Conservation (phyloP, 805 yeast species). For the Hyphopichia homilentoma region DNA sequence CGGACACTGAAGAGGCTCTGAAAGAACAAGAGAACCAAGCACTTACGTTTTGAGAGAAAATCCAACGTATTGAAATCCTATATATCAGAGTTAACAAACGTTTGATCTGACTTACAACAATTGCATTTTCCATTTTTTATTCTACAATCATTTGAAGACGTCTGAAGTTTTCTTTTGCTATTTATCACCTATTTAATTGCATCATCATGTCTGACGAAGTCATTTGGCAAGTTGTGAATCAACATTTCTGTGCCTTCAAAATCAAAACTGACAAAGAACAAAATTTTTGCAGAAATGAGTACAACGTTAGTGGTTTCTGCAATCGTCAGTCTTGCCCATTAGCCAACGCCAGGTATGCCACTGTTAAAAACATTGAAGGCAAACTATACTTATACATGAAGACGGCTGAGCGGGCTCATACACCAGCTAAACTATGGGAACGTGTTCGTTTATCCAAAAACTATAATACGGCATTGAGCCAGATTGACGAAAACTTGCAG, state of each 20-base stretch:
- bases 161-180: no score
- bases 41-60: no score
- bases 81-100: no score
- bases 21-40: no score
- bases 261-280: conserved; percentile 85
- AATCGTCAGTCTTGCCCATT: conserved; percentile 92
- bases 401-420: conserved; percentile 96
- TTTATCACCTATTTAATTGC: no score
- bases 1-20: no score
- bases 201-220: conserved; percentile 63
- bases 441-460: conserved; percentile 86
- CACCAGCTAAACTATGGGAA: conserved; percentile 94
- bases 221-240: conserved; percentile 96
- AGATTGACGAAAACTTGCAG: conserved; percentile 79
- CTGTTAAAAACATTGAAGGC: conserved; percentile 78
- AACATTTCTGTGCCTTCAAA: conserved; percentile 93
- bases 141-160: no score
- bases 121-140: no score
- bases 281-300: conserved; percentile 92
- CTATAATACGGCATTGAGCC: conserved; percentile 81
- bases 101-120: no score
- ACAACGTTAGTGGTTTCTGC: conserved; percentile 93
- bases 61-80: no score
- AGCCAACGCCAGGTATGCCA: conserved; percentile 90
- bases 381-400: conserved; percentile 85